Evolutionary conservation across 2,329 filamentous ascomycete species (phyloP), one percentile per base, ranked within the genome.

Genomic region (Verticillium albo-atrum): DNA sequence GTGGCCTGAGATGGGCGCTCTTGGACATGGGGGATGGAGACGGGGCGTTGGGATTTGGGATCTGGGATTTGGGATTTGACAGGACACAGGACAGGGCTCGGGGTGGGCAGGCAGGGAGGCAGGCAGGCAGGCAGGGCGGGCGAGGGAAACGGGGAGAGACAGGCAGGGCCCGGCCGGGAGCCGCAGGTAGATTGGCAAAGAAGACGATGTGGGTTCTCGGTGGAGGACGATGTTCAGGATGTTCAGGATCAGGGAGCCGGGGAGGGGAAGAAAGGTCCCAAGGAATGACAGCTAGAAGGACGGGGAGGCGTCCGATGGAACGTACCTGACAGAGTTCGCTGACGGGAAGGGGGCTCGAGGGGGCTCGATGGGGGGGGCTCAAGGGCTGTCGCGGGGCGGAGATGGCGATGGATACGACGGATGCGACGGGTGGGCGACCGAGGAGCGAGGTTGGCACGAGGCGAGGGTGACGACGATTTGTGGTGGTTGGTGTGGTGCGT

Each of bases 111-210:
- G 50, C 20, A 25, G 26, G 25, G 25, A 25, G 20, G 50, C 50
- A 15, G 23, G 51, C n/a, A 17, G 6, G 5, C 25, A 30, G 37
- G 23, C 37, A 30, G 51, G n/a, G 10, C n/a, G 10, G 54, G 54
- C 7, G 30, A 15, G 25, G 51, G 27, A 26, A 26, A 53, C 51
- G 51, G 51, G 26, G 51, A 30, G 51, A 30, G 27, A 28, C 42
- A 50, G 25, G 54, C 42, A 28, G 20, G 54, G 34, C 35, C 54
- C 35, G 34, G 54, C 34, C 54, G 54, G 35, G 34, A 56, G 54
- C 54, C 54, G 54, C 54, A 56, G 34, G 54, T 56, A 56, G 35
- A 56, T 56, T 56, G 54, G 35, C 35, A 42, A 37, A 42, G 25
- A 37, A 28, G 54, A 50, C 23, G 20, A 42, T 56, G 54, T 56